Evolutionary conservation across 2,329 filamentous ascomycete genomes (phyloP).

Genomic region (Ophiostoma himal-ulmi): DNA sequence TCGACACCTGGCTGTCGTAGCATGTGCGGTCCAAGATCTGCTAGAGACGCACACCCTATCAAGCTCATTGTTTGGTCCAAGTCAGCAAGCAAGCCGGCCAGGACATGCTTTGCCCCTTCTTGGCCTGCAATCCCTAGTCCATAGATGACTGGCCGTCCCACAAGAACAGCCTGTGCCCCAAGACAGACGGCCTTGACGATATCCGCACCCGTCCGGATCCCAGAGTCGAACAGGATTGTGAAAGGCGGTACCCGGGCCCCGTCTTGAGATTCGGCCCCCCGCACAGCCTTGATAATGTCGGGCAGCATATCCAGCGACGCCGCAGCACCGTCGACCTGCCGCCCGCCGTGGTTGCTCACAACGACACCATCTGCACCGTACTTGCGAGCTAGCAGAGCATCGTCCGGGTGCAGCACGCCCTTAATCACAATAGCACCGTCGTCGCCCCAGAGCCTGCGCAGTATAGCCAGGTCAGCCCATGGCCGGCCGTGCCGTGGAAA

Average conservation of each 20-base stretch:
- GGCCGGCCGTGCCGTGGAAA: conserved; percentile 49
- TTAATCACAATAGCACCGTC: conserved; percentile 58
- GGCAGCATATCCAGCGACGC: conserved; percentile 52
- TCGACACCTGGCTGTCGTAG: conserved; percentile 27
- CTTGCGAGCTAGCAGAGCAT: conserved; percentile 42
- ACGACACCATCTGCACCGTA: conserved; percentile 47
- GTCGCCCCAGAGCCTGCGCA: conserved; percentile 49
- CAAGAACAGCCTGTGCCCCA: conserved; percentile 52
- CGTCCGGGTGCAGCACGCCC: conserved; percentile 48
- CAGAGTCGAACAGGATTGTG: conserved; percentile 56
- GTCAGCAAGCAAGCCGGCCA: conserved; percentile 47
- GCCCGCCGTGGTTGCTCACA: conserved; percentile 53
- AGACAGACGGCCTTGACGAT: conserved; percentile 52
- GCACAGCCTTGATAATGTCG: conserved; percentile 56
- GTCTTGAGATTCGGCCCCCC: conserved; percentile 41
- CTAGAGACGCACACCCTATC: conserved; percentile 43
- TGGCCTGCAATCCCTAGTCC: conserved; percentile 51
- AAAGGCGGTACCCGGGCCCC: background rate
- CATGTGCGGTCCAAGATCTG: conserved; percentile 34
- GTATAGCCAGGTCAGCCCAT: conserved; percentile 57
- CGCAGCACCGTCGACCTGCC: conserved; percentile 52
- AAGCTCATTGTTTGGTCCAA: conserved; percentile 52
- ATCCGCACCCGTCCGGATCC: conserved; percentile 50
- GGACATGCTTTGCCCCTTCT: conserved; percentile 47
- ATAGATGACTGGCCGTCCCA: conserved; percentile 54